These are phyloP conservation scores for Neurospora cerealis DNA, from an alignment of 495 filamentous ascomycete species.

Conservation along the genomic window DNA sequence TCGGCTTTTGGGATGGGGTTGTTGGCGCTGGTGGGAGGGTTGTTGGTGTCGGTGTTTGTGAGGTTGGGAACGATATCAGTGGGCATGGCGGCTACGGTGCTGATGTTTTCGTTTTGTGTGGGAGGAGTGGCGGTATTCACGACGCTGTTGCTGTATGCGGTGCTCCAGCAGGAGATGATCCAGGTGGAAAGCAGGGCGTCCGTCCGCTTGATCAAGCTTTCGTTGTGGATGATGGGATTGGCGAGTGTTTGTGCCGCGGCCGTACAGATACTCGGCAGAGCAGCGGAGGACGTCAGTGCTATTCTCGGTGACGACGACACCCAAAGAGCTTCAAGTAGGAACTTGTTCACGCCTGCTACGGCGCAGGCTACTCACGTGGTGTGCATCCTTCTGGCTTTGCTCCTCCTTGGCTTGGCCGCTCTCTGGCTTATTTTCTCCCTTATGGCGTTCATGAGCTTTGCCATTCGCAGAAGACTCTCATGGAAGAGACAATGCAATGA, in stretches of 20 bases:
- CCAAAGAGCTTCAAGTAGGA: not conserved
- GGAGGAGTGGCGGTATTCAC: constrained; percentile 1
- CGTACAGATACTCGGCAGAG: constrained; percentile 4
- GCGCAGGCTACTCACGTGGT: not conserved
- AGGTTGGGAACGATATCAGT: not conserved
- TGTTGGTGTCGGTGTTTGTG: not conserved
- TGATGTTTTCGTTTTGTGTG: constrained; percentile 4
- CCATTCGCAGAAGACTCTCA: not conserved
- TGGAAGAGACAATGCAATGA: constrained; percentile 7
- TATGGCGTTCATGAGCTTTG: not conserved
- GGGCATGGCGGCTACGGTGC: constrained; percentile 1
- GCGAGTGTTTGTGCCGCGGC: constrained; percentile 6
- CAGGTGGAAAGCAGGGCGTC: constrained; percentile 8
- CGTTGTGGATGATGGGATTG: constrained; percentile 8
- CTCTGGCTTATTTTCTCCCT: constrained; percentile 1
- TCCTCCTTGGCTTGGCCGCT: constrained; percentile 5
- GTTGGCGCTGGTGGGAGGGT: constrained; percentile 1
- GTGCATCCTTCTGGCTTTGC: constrained; percentile 3
- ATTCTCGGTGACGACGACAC: not conserved
- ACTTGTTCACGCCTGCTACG: not conserved
- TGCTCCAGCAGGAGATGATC: constrained; percentile 8
- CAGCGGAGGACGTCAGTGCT: not conserved
- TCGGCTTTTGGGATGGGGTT: not conserved
- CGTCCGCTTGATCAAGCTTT: not conserved
- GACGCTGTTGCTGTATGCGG: constrained; percentile 1